Base-by-base conservation (phyloP, 306 rosid genomes). In the Trichosanthes cucumerina region DNA sequence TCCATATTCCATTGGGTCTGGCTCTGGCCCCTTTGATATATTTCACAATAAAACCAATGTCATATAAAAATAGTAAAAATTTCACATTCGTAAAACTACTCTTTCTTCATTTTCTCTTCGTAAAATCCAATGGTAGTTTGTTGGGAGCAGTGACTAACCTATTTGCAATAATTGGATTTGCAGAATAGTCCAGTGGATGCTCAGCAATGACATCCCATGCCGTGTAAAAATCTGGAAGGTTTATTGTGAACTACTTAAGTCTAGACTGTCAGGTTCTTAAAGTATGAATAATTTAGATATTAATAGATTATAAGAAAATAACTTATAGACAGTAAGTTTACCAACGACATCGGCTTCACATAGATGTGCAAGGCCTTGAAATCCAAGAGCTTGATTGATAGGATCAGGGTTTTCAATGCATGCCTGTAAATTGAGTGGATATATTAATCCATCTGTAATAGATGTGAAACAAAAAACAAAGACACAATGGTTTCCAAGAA, bases 341-440 rank as follows among this genome's bases (percentile, higher is more conserved):
- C 98, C 98, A 68, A 94, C 83, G 58, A 89, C 95, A 81, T 94
- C 97, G 72, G 95, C 95, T 87, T 89, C 96, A 86, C 98, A 94
- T 75, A 94, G 97, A 87, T 87, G 85, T 80, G 95, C 95, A 83
- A 94, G 98, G 82, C 98, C 89, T 90, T 94, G 93, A 83, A 94
- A 85, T 80, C 98, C 97, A 53, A 94, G 88, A 81, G 97, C 91
- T 87, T 90, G 96, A 82, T 88, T 78, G 63, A 87, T 34, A 56
- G 88, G 92, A 88, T 92, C 95, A 68, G 75, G 86, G 86, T 83
- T 90, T 88, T 92, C 97, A 82, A 94, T 94, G 86, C 97, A 92
- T 77, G 89, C 87, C 98, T 94, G 87, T 85, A 39, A 43, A 85
- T 75, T 70, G 49, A 52, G 85, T 81, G 43, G 14, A 74, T 82